Percentiles rank a stretch among this genome's conserved stretches.
Evolutionary conservation across 768 basidiomycete genomes (phyloP).

Genomic region (Tulasnella sp.): DNA sequence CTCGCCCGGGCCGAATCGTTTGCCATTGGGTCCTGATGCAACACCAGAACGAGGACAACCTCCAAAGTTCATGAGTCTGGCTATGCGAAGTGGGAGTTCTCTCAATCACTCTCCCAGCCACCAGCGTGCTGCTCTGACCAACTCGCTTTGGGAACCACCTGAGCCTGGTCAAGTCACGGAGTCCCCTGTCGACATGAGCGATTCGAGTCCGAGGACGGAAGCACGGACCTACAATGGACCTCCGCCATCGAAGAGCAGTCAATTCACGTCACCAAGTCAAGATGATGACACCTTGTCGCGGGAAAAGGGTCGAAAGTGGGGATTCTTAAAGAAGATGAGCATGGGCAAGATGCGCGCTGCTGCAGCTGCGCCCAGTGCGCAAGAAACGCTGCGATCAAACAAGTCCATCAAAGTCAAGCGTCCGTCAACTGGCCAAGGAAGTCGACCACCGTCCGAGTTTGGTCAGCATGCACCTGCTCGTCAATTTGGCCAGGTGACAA

Average conservation of each 20-base stretch:
- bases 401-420: background rate
- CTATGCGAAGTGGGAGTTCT: background rate
- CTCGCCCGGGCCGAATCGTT: background rate
- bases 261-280: background rate
- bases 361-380: background rate
- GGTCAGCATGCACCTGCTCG: background rate
- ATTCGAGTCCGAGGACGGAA: background rate
- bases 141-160: background rate
- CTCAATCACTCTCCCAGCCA: background rate
- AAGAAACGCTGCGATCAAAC: background rate
- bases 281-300: background rate
- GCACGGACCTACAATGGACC: background rate
- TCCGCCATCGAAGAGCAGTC: constrained; percentile 7
- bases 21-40: background rate
- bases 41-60: background rate
- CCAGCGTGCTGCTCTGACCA: background rate
- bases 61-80: constrained; percentile 12
- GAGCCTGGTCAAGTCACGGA: background rate
- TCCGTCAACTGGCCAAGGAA: constrained; percentile 4
- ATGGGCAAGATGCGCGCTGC: constrained; percentile 74
- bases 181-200: background rate
- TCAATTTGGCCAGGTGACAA: background rate
- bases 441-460: background rate
- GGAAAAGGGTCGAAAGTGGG: constrained; percentile 72
- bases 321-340: constrained; percentile 94